These are phyloP conservation scores for Rhexocercosporidium sp. DNA, from an alignment of 2,329 filamentous ascomycete species.

Conservation along the genomic window DNA sequence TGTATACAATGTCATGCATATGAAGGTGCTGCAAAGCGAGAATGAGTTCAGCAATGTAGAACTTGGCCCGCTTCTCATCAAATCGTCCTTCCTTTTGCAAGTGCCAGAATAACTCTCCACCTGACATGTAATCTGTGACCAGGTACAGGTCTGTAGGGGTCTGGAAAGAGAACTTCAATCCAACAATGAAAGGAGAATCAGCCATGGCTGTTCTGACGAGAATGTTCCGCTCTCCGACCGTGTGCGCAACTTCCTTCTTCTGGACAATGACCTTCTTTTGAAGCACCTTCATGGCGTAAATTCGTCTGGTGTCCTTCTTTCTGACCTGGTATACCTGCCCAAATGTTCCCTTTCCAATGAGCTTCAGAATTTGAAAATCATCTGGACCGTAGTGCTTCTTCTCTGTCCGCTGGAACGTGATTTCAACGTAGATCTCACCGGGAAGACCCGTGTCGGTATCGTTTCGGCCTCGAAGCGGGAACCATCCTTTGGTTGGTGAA, in stretches of 20 bases:
- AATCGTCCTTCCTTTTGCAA: conserved; percentile 96
- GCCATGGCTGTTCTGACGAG: conserved; percentile 94
- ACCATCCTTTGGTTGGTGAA: conserved; percentile 82
- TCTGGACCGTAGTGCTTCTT: conserved; percentile 92
- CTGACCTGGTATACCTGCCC: conserved; percentile 98
- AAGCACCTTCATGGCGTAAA: conserved; percentile 99
- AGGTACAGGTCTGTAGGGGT: conserved; percentile 95
- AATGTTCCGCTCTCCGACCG: conserved; percentile 95
- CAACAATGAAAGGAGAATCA: conserved; percentile 96
- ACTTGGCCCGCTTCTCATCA: conserved; percentile 92
- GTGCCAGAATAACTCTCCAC: conserved; percentile 98
- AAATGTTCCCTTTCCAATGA: conserved; percentile 98
- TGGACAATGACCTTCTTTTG: conserved; percentile 99
- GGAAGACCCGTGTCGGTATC: conserved; percentile 77
- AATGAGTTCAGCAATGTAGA: conserved; percentile 98
- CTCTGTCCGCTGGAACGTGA: conserved; percentile 84
- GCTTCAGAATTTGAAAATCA: conserved; percentile 93
- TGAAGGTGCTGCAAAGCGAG: conserved; percentile 94
- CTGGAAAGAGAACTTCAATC: conserved; percentile 98
- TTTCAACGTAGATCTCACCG: conserved; percentile 88
- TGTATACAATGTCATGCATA: conserved; percentile 96
- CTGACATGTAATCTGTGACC: conserved; percentile 99
- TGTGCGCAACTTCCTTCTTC: conserved; percentile 99
- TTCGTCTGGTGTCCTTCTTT: conserved; percentile 93
- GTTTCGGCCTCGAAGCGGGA: conserved; percentile 74